Evolutionary conservation across 257 asterid genomes (phyloP).

Genomic region (Datura wrightii): DNA sequence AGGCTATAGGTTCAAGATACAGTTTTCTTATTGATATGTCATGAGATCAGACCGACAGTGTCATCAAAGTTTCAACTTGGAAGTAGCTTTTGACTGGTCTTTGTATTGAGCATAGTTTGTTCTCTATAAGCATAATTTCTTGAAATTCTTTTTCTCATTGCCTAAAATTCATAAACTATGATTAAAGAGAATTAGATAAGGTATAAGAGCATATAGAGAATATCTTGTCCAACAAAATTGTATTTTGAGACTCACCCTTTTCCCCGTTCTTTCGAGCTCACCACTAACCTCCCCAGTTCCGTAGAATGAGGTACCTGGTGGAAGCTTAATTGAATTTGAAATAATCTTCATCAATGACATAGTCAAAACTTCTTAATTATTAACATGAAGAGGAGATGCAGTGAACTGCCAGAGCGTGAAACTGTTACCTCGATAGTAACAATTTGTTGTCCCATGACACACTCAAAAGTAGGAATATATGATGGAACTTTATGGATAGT

Average conservation of each 20-base stretch:
- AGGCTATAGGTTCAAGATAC: not conserved
- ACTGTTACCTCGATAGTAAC: slow-evolving; percentile 68
- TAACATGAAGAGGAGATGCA: not conserved
- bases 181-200: not conserved
- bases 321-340: slow-evolving; percentile 62
- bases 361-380: not conserved
- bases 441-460: slow-evolving; percentile 65
- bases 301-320: slow-evolving; percentile 80
- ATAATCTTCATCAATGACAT: slow-evolving; percentile 34
- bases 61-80: not conserved
- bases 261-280: slow-evolving; percentile 89
- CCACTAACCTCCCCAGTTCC: slow-evolving; percentile 98
- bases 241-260: slow-evolving; percentile 62
- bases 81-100: slow-evolving; percentile 4
- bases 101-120: not conserved
- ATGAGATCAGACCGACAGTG: not conserved
- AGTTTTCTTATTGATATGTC: not conserved
- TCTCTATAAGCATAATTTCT: not conserved
- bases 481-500: slow-evolving; percentile 52
- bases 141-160: not conserved
- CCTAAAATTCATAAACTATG: not conserved
- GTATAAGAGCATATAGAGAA: not conserved
- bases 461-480: slow-evolving; percentile 71
- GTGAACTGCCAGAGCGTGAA: not conserved
- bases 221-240: not conserved